Percentiles rank a stretch among this genome's conserved stretches.
Evolutionary conservation across 2,329 filamentous ascomycete genomes (phyloP).

Genomic region (Colletotrichum costaricense): DNA sequence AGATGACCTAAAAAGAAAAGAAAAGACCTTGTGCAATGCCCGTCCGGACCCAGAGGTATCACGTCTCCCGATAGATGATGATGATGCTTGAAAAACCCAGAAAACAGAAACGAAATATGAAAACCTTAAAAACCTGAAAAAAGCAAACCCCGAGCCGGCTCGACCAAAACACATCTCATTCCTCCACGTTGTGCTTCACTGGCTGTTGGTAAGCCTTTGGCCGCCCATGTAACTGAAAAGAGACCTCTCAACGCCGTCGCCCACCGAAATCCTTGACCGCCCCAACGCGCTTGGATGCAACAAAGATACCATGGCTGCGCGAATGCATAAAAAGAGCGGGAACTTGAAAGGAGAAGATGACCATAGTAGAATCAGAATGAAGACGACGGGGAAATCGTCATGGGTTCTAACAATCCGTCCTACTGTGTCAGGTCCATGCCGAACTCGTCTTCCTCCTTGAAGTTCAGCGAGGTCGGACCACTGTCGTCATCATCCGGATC

Average conservation of each 20-base stretch:
- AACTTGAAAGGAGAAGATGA: background rate
- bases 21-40: constrained; percentile 35
- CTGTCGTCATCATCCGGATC: constrained; percentile 79
- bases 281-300: constrained; percentile 13
- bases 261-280: constrained; percentile 5
- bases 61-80: constrained; percentile 36
- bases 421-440: constrained; percentile 78
- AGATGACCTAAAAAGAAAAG: background rate
- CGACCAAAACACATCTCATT: background rate
- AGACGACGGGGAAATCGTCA: background rate
- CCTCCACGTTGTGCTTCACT: background rate
- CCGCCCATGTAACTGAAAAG: background rate
- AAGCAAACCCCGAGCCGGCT: background rate
- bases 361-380: background rate
- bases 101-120: constrained; percentile 14
- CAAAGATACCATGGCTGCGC: constrained; percentile 1
- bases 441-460: constrained; percentile 96
- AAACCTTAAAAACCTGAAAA: background rate
- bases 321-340: background rate
- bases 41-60: constrained; percentile 36
- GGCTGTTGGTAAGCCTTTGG: background rate
- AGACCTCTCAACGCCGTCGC: constrained; percentile 12
- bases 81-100: constrained; percentile 38
- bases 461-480: constrained; percentile 74
- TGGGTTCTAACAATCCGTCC: constrained; percentile 11